Percentiles rank a stretch among this genome's conserved stretches.
Conservation (phyloP, 2,329 filamentous ascomycete species). For the Cadophora luteo-olivacea region DNA sequence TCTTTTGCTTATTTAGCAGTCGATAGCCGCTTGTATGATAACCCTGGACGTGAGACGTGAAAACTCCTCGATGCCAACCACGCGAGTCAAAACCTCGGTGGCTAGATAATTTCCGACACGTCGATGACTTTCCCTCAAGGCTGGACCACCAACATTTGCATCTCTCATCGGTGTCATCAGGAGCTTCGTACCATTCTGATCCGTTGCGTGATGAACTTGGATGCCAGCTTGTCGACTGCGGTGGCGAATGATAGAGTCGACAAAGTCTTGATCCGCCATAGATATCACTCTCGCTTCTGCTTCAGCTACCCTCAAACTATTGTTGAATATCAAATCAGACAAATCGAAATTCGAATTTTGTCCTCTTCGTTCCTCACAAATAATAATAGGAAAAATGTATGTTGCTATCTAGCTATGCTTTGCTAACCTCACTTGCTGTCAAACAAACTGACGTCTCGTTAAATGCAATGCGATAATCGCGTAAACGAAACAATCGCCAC, state of each 20-base stretch:
- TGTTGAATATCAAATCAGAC: too few relatives aligned
- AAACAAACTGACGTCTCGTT: too few relatives aligned
- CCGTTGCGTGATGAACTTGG: conserved; percentile 52
- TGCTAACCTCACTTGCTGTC: too few relatives aligned
- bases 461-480: too few relatives aligned
- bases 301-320: too few relatives aligned
- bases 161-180: conserved; percentile 62
- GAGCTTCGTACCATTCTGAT: conserved; percentile 53
- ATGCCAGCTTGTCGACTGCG: conserved; percentile 25
- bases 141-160: conserved; percentile 51
- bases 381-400: too few relatives aligned
- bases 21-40: conserved; percentile 51
- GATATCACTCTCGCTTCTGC: too few relatives aligned
- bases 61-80: conserved; percentile 58
- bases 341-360: too few relatives aligned
- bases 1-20: conserved; percentile 54
- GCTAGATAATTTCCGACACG: conserved; percentile 61
- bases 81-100: conserved; percentile 51
- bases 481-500: too few relatives aligned
- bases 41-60: conserved; percentile 60
- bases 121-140: conserved; percentile 56
- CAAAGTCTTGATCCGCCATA: conserved; percentile 26
- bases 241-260: conserved; percentile 33
- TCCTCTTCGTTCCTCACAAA: too few relatives aligned
- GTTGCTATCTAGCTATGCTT: too few relatives aligned